These are phyloP conservation scores for Prunus mongolica DNA, from an alignment of 306 rosid species.

Conservation along the genomic window DNA sequence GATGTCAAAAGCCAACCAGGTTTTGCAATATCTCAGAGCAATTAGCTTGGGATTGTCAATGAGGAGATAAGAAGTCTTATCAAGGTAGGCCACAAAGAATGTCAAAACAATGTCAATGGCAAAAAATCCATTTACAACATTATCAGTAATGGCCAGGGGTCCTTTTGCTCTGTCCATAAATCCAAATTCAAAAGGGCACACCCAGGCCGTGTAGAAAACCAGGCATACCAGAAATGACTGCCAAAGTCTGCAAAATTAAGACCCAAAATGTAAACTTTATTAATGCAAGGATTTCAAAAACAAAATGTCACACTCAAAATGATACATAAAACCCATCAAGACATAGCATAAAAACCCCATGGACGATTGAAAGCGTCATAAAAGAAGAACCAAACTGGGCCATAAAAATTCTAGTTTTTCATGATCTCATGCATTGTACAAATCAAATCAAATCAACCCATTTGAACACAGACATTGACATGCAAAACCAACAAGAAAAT, in stretches of 20 bases:
- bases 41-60: conserved; percentile 40
- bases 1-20: conserved; percentile 64
- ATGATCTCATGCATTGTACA: background rate
- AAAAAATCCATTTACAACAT: conserved; percentile 58
- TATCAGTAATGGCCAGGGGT: conserved; percentile 37
- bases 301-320: background rate
- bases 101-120: conserved; percentile 59
- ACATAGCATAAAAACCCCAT: background rate
- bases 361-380: background rate
- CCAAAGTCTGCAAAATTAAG: conserved; percentile 48
- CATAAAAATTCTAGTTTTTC: background rate
- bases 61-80: conserved; percentile 50
- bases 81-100: conserved; percentile 73
- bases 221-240: conserved; percentile 45
- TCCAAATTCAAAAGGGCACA: conserved; percentile 78
- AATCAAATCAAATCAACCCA: background rate
- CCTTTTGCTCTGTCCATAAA: conserved; percentile 33
- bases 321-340: background rate
- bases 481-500: background rate
- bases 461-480: background rate
- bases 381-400: background rate
- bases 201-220: conserved; percentile 83
- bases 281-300: no score
- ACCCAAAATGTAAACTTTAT: background rate
- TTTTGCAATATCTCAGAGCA: conserved; percentile 51